A percentile compares a stretch with the other conserved stretches of the same genome.
Evolutionary conservation across 2,329 filamentous ascomycete species (phyloP).

Genomic region (Hypomyces perniciosus): DNA sequence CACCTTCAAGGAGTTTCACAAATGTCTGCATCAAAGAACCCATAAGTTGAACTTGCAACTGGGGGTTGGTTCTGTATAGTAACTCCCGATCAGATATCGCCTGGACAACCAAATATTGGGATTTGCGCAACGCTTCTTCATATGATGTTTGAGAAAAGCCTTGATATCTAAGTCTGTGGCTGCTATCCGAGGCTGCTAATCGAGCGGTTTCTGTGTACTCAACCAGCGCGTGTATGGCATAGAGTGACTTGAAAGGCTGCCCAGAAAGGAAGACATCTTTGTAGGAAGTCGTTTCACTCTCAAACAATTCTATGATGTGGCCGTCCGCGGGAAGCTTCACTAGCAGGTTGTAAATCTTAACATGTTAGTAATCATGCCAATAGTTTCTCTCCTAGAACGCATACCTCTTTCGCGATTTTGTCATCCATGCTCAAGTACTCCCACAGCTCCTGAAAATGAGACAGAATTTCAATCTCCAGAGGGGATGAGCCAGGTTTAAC

Average conservation of each 20-base stretch:
- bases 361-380: not conserved
- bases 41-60: constrained; percentile 24
- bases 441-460: constrained; percentile 81
- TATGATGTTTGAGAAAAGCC: constrained; percentile 5
- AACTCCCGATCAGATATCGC: constrained; percentile 55
- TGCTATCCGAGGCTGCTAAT: constrained; percentile 17
- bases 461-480: constrained; percentile 73
- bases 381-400: not conserved
- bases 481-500: constrained; percentile 48
- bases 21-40: constrained; percentile 24
- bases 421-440: constrained; percentile 71
- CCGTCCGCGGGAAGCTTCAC: constrained; percentile 63
- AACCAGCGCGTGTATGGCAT: constrained; percentile 61
- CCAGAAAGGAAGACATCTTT: constrained; percentile 60
- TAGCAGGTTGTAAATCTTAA: constrained; percentile 63
- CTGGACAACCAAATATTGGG: constrained; percentile 49
- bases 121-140: constrained; percentile 27
- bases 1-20: constrained; percentile 23
- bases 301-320: constrained; percentile 54
- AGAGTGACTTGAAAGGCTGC: constrained; percentile 67
- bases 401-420: constrained; percentile 59
- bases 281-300: constrained; percentile 46
- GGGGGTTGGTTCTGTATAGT: constrained; percentile 29
- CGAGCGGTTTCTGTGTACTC: constrained; percentile 50
- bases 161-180: not conserved